Percentiles rank a stretch among this genome's conserved stretches.
Evolutionary conservation across 2,329 filamentous ascomycete species (phyloP).

Genomic region (Ophiosphaerella korrae): DNA sequence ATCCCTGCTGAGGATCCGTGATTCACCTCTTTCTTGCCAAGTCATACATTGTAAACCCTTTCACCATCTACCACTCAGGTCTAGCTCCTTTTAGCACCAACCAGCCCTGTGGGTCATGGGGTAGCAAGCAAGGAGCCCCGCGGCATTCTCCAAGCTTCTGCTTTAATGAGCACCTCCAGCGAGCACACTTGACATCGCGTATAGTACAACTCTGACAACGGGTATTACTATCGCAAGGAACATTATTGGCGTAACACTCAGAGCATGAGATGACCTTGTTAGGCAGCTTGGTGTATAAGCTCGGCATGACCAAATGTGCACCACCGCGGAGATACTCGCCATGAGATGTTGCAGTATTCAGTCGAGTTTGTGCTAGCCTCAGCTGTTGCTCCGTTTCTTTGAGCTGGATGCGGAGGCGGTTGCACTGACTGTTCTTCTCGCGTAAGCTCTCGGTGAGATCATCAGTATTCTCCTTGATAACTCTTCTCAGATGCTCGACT

Average conservation of each 20-base stretch:
- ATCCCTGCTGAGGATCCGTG: not conserved
- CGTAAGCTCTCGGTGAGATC: slow-evolving; percentile 17
- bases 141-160: slow-evolving; percentile 31
- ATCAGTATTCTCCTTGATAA: slow-evolving; percentile 7
- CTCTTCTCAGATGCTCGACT: slow-evolving; percentile 8
- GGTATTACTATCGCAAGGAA: slow-evolving; percentile 27
- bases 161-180: slow-evolving; percentile 37
- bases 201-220: slow-evolving; percentile 32
- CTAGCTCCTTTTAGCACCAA: slow-evolving; percentile 12
- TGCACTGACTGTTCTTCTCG: slow-evolving; percentile 25
- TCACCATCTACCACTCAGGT: slow-evolving; percentile 22
- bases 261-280: slow-evolving; percentile 28
- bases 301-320: slow-evolving; percentile 31
- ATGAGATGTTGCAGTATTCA: slow-evolving; percentile 15
- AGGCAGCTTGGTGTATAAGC: slow-evolving; percentile 20
- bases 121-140: slow-evolving; percentile 24
- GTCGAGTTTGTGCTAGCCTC: slow-evolving; percentile 7
- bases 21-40: not conserved
- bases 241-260: slow-evolving; percentile 35
- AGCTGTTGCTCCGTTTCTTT: slow-evolving; percentile 10
- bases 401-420: slow-evolving; percentile 24
- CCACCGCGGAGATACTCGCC: slow-evolving; percentile 27
- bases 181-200: slow-evolving; percentile 20
- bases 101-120: slow-evolving; percentile 27
- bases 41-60: not conserved